Evolutionary conservation across 495 filamentous ascomycete genomes (phyloP).

Genomic region (Cudoniella acicularis): DNA sequence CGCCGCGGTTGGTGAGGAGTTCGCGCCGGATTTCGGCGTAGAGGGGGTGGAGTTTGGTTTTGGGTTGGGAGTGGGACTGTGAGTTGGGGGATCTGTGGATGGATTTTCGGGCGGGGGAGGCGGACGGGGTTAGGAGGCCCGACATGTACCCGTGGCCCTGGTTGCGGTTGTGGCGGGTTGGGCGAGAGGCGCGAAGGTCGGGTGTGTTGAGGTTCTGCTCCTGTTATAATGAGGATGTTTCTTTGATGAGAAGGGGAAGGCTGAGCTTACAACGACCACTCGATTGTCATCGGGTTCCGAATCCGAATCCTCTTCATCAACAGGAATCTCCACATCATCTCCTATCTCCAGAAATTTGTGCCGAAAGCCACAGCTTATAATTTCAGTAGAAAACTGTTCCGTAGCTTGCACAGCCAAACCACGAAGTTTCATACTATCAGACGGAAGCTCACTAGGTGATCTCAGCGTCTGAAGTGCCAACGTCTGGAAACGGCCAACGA

Average conservation of each 20-base stretch:
- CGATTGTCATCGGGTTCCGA: not conserved
- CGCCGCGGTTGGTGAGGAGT: not conserved
- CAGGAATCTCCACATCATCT: not conserved
- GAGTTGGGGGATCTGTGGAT: not conserved
- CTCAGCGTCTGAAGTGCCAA: constrained; percentile 2
- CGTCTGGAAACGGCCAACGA: not conserved
- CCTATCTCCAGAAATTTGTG: constrained; percentile 11
- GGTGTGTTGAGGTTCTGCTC: not conserved
- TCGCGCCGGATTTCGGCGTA: not conserved
- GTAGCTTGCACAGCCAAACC: not conserved
- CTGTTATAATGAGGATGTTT: no score
- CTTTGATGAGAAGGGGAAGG: not conserved
- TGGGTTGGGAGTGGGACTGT: not conserved
- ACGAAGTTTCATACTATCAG: constrained; percentile 8
- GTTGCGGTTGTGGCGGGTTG: not conserved
- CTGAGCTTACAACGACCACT: not conserved
- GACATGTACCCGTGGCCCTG: no score
- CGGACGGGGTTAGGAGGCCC: not conserved
- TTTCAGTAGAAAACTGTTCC: constrained; percentile 4
- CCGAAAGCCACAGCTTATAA: constrained; percentile 11
- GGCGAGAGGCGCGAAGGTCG: not conserved
- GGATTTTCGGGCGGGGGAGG: not conserved
- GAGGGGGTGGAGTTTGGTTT: not conserved
- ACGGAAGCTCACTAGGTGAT: constrained; percentile 5
- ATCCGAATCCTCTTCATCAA: not conserved